Conservation (phyloP, 2,329 filamentous ascomycete genomes). For the Cordyceps fumosorosea region DNA sequence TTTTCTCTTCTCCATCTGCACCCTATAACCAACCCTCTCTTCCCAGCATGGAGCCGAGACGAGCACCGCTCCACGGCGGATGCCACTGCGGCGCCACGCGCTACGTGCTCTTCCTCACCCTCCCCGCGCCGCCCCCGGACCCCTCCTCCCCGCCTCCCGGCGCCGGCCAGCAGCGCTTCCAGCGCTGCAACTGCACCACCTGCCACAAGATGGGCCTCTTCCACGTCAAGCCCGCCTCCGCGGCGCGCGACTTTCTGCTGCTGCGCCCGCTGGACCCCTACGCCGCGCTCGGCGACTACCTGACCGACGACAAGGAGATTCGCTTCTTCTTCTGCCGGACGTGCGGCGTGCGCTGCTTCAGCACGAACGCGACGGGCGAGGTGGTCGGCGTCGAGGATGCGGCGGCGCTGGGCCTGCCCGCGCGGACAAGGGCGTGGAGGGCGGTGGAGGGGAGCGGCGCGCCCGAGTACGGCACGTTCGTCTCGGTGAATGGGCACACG, state of each 20-base stretch:
- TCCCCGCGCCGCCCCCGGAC: background rate
- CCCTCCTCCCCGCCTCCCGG: background rate
- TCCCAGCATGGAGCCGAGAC: background rate
- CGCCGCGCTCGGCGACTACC: slow-evolving; percentile 32
- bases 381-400: slow-evolving; percentile 8
- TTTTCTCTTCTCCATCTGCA: background rate
- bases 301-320: slow-evolving; percentile 20
- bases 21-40: background rate
- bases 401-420: background rate
- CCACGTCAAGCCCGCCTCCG: slow-evolving; percentile 30
- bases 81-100: slow-evolving; percentile 10
- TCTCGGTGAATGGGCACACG: slow-evolving; percentile 13
- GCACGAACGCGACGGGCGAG: slow-evolving; percentile 16
- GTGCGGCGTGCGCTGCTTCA: slow-evolving; percentile 35
- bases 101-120: slow-evolving; percentile 4
- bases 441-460: slow-evolving; percentile 4
- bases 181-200: slow-evolving; percentile 36
- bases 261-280: slow-evolving; percentile 30
- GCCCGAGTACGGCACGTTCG: slow-evolving; percentile 5
- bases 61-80: background rate
- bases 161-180: background rate
- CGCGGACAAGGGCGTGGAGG: slow-evolving; percentile 12
- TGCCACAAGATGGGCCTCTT: slow-evolving; percentile 39
- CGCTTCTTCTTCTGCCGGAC: slow-evolving; percentile 21
- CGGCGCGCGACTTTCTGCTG: slow-evolving; percentile 36